Evolutionary conservation across 352 stramenopile genomes (phyloP).

Genomic region (Pythium aquatile): DNA sequence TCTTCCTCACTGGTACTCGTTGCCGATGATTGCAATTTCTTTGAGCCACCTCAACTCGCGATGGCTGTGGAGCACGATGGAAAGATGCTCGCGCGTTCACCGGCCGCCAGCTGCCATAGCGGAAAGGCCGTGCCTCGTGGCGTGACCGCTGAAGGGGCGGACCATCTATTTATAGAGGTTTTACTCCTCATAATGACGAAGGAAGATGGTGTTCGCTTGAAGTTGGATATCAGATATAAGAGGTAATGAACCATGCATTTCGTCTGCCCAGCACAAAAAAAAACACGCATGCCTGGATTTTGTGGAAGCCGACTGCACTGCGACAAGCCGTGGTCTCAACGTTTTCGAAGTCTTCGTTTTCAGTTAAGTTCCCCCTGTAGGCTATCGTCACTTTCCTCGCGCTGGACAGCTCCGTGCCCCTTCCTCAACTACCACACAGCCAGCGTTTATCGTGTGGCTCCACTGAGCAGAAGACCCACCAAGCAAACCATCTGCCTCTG

Average conservation of each 20-base stretch:
- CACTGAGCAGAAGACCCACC: conserved; percentile 1
- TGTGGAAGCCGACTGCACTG: conserved; percentile 1
- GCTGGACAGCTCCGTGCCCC: conserved; percentile 4
- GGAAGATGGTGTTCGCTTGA: background rate
- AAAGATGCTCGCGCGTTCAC: conserved; percentile 27
- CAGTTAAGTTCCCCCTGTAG: conserved; percentile 1
- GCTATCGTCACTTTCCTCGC: background rate
- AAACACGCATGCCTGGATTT: background rate
- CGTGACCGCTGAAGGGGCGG: conserved; percentile 1
- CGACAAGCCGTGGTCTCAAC: background rate
- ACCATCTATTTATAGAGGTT: conserved; percentile 9
- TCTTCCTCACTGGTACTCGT: background rate
- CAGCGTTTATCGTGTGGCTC: background rate
- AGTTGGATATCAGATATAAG: conserved; percentile 1
- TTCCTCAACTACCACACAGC: background rate
- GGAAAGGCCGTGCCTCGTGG: conserved; percentile 10
- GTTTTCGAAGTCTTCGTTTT: background rate
- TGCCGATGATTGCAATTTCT: conserved; percentile 1
- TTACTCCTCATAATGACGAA: background rate
- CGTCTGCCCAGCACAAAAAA: background rate
- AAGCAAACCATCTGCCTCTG: background rate
- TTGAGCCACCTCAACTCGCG: conserved; percentile 18
- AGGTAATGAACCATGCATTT: background rate
- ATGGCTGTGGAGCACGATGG: conserved; percentile 3
- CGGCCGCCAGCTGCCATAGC: conserved; percentile 13